Base-by-base conservation (phyloP, 169 alveolate genomes). In the Cyclospora cayetanensis region DNA sequence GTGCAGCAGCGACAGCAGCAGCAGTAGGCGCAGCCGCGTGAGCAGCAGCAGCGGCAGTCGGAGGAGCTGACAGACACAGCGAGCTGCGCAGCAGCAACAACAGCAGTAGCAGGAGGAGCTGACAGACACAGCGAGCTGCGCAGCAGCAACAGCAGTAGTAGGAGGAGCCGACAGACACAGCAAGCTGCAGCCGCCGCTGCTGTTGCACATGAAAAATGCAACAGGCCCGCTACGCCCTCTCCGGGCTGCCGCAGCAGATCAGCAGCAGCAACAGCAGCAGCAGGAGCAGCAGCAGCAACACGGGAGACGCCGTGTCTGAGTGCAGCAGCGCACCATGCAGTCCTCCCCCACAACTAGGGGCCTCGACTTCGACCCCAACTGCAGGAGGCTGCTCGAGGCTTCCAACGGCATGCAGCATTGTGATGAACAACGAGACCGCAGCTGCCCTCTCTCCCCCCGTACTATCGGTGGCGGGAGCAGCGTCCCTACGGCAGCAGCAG, bases 261-360 rank as follows among this genome's bases (percentile, higher is more conserved):
- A 18, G 74, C 27, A 9, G 74, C 27, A n/a, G 74, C 74, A 60
- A n/a, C 9, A 31, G 74, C 74, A 60, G 74, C 74, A 60, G 74
- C 74, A 60, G 34, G 35, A 60, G 34, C 25, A 25, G 37, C 25
- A 25, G 25, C 74, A 25, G 34, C 74, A 18, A 31, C 37, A n/a
- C 35, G 35, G 25, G 74, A n/a, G 34, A 60, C 37, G 34, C 74
- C 34, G 25, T 60, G 35, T 18, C 74, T 7, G 34, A 60, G 15
- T n/a, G 74, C 27, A n/a, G 27, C 15, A 60, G 34, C 12, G 74
- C 74, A n/a, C 2, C 74, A n/a, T 12, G 1, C 74, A n/a, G 74
- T 25, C 12, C 74, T 31, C 37, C 12, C 74, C 60, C 60, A 46
- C 60, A 46, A 22, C 0, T 15, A 22, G 25, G 11, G 11, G 25